Percentiles rank a stretch among this genome's conserved stretches.
These are phyloP conservation scores for Hansenula anomala DNA, from an alignment of 1,139 yeast species.

Conservation along the genomic window DNA sequence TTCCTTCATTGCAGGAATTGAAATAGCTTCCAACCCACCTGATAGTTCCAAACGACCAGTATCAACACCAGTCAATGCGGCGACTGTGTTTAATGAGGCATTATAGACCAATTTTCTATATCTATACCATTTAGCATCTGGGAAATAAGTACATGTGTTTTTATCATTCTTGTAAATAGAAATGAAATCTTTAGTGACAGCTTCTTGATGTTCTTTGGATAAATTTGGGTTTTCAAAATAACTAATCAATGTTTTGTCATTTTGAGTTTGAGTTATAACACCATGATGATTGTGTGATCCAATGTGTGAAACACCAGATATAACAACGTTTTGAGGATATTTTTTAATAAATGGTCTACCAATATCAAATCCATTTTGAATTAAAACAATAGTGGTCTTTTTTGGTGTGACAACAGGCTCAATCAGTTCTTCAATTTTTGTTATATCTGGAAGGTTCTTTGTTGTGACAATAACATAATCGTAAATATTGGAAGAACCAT, in stretches of 20 bases:
- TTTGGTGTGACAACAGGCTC: slow-evolving; percentile 38
- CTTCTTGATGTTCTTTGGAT: slow-evolving; percentile 22
- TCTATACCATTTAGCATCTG: slow-evolving; percentile 41
- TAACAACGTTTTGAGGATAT: slow-evolving; percentile 39
- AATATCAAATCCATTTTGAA: slow-evolving; percentile 55
- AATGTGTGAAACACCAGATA: slow-evolving; percentile 49
- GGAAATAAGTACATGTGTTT: slow-evolving; percentile 31
- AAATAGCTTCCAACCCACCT: slow-evolving; percentile 37
- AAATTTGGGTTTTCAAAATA: slow-evolving; percentile 33
- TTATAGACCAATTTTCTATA: slow-evolving; percentile 54
- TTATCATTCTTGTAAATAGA: slow-evolving; percentile 34
- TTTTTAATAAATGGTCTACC: slow-evolving; percentile 42
- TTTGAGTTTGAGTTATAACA: slow-evolving; percentile 28
- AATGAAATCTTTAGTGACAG: slow-evolving; percentile 35
- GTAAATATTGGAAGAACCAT: slow-evolving; percentile 31
- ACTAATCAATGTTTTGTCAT: slow-evolving; percentile 36
- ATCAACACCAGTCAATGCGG: slow-evolving; percentile 40
- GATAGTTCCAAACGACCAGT: slow-evolving; percentile 37
- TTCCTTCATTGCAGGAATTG: slow-evolving; percentile 50
- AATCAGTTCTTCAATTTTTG: slow-evolving; percentile 40
- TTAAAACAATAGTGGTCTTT: slow-evolving; percentile 36
- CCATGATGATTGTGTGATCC: slow-evolving; percentile 30
- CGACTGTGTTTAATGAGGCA: slow-evolving; percentile 46
- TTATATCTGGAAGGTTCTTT: slow-evolving; percentile 49
- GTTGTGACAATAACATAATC: slow-evolving; percentile 50